A percentile compares a stretch with the other conserved stretches of the same genome.
phyloP scores from a whole-genome alignment of 148 eudicot genomes.

The Euryodendron excelsum region DNA sequence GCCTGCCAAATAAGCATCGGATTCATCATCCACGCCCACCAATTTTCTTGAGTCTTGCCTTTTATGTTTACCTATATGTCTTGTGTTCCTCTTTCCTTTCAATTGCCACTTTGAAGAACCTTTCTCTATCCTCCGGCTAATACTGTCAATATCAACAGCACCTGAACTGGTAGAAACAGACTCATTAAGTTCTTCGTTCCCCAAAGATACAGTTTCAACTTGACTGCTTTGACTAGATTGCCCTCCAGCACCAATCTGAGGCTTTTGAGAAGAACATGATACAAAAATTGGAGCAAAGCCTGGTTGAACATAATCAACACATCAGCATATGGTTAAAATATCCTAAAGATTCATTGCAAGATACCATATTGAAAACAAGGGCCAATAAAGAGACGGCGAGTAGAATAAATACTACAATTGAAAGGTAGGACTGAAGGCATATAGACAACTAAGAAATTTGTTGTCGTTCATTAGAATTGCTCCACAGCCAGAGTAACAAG shows the following conservation, averaged over 20 bases:
- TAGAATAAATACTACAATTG: conserved; percentile 1
- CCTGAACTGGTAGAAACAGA: conserved; percentile 51
- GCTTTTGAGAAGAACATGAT: conserved; percentile 23
- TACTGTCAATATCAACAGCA: conserved; percentile 25
- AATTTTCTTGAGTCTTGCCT: conserved; percentile 28
- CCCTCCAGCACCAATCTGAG: conserved; percentile 27
- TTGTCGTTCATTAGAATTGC: not conserved
- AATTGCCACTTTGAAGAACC: conserved; percentile 73
- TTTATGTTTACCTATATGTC: conserved; percentile 38
- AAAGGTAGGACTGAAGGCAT: not conserved
- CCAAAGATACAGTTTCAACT: conserved; percentile 37
- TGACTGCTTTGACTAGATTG: conserved; percentile 40
- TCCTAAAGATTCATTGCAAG: not conserved
- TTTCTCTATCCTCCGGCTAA: conserved; percentile 38
- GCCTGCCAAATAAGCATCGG: conserved; percentile 26
- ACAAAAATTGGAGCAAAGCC: conserved; percentile 22
- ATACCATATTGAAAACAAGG: not conserved
- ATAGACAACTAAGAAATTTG: not conserved
- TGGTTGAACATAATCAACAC: conserved; percentile 16
- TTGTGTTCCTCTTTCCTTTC: conserved; percentile 71
- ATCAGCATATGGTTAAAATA: conserved; percentile 6
- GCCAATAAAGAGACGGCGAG: not conserved
- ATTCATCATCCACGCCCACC: conserved; percentile 31
- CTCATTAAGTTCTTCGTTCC: conserved; percentile 43
- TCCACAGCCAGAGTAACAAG: not conserved